Base-by-base conservation (phyloP, 2,329 filamentous ascomycete species). In the Cercospora sp. region DNA sequence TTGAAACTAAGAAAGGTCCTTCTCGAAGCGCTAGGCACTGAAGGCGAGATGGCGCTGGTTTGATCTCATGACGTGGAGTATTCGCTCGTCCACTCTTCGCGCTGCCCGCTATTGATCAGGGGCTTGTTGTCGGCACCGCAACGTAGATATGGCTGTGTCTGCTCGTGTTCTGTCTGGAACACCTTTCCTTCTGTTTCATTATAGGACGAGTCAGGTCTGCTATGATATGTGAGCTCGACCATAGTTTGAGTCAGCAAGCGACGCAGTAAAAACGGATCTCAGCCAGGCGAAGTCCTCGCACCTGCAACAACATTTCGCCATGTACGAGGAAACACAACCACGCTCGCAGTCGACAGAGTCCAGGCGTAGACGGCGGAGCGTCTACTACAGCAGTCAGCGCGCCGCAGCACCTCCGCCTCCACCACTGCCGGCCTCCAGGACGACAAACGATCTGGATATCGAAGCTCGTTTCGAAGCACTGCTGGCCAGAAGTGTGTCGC, bases 401-500 rank as follows among this genome's bases (percentile, higher is more conserved):
- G 63, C 63, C 12, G 13, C 51, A n/a, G 63, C 51, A 28, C 63
- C 63, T 18, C 55, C 51, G 6, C 30, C 28, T 8, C 51, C 51
- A 30, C 63, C 63, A 51, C 24, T 24, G 5, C 55, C 57, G 13
- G 37, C 18, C 13, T 24, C 21, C 34, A 30, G 16, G 26, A 37
- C 34, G n/a, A 34, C 63, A n/a, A 26, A 24, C 21, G 63, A 61
- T 8, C 13, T 24, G 21, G 61, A 63, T 10, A 32, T 32, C 24
- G 61, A 63, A 26, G 40, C 61, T 9, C 28, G 49, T 5, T 65
- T 65, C n/a, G 63, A 65, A 40, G 37, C 63, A 16, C 55, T 65
- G 53, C 37, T 61, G 28, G 63, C 57, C 18, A 51, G 37, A 37
- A 63, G 51, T 21, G 60, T 59, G 13, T 65, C 66, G 45, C 37